Conservation (phyloP, 2,329 filamentous ascomycete genomes). For the Xylariaceae sp. region DNA sequence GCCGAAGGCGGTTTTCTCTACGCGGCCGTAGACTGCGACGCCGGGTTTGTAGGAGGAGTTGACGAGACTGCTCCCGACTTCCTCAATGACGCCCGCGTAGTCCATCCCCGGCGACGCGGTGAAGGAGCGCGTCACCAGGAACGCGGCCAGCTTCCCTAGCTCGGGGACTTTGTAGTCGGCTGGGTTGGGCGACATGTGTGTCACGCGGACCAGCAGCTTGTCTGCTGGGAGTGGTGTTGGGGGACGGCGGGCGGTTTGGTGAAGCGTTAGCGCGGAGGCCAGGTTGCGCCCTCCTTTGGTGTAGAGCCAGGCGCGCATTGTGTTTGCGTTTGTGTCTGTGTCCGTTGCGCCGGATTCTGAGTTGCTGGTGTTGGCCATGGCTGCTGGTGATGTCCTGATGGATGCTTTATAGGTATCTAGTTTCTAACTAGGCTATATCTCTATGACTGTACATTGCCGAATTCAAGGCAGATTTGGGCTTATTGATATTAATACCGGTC, state of each 20-base stretch:
- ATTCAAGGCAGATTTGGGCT: too few species aligned
- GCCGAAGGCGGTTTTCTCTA: conserved; percentile 46
- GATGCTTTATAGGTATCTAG: too few species aligned
- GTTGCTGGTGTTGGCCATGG: conserved; percentile 4
- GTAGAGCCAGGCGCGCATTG: conserved; percentile 67
- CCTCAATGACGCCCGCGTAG: conserved; percentile 53
- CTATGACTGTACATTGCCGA: too few species aligned
- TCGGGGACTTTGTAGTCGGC: conserved; percentile 70
- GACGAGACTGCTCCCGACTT: conserved; percentile 35
- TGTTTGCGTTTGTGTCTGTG: background rate
- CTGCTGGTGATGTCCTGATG: too few species aligned
- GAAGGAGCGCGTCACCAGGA: conserved; percentile 45
- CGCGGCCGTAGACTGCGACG: conserved; percentile 54
- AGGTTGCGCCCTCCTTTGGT: conserved; percentile 52
- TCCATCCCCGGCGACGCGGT: conserved; percentile 59
- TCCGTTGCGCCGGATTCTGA: background rate
- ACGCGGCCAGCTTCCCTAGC: conserved; percentile 48
- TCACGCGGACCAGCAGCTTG: conserved; percentile 62
- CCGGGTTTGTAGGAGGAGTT: conserved; percentile 43
- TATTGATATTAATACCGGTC: too few species aligned
- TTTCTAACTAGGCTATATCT: too few species aligned
- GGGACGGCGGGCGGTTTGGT: conserved; percentile 49
- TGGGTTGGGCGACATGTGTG: conserved; percentile 63
- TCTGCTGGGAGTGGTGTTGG: conserved; percentile 45
- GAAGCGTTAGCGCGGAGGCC: conserved; percentile 60